Base-by-base conservation (phyloP, 345 rosid species). In the Atalantia buxifolia region DNA sequence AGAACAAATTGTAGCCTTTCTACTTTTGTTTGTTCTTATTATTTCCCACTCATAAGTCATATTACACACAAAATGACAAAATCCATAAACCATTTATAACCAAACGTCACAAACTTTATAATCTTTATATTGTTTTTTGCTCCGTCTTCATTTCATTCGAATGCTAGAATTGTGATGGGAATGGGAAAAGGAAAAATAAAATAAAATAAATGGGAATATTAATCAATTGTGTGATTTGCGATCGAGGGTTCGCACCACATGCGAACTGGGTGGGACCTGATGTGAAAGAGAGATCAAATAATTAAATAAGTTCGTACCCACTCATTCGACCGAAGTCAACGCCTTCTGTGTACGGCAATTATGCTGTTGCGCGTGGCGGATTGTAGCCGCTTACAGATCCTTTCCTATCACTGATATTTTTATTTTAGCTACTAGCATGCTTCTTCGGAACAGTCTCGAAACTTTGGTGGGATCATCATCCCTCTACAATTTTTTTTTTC, bases 1-100 rank as follows among this genome's bases (percentile, higher is more conserved):
- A 2, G 28, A 56, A 72, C 72, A 56, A 73, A 63, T 74, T 74
- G 71, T 79, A 60, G 74, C 25, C 38, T 60, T 48, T 59, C 59
- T 2, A 72, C 59, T 35, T 62, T 33, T 59, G n/a, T 22, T 71
- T 33, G 38, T 31, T 36, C 50, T 69, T 40, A 36, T 22, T 22
- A 69, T 69, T 45, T 42, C 33, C 72, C 16, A 27, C 72, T 45
- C 72, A 42, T 45, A 22, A 9, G 2, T 5, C 16, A 42, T 12
- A 42, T 12, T 2, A 0, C 12, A 4, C 16, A 42, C 16, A 3
- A 42, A 40, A 30, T 57, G 50, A 65, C 24, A 22, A 57, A 18
- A 67, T 67, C 55, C 30, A 28, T 70, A n/a, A 12, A 22, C 10
- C 25, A 13, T 2, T 0, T 10, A 22, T 4, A 19, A 30, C 16